These are phyloP conservation scores for Boletus rex-veris DNA, from an alignment of 768 basidiomycete species.

Conservation along the genomic window DNA sequence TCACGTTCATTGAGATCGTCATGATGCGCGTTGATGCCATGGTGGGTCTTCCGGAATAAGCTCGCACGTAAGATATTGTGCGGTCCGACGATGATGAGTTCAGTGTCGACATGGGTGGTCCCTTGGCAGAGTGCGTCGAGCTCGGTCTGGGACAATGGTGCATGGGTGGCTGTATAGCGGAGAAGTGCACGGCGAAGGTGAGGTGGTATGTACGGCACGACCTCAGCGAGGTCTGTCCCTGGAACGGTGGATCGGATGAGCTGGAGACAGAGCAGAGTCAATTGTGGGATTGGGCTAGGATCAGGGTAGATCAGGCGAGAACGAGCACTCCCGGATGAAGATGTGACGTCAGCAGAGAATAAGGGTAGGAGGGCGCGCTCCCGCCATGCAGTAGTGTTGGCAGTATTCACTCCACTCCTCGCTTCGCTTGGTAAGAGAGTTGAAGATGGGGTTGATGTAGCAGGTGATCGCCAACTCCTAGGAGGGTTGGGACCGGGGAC, in stretches of 20 bases:
- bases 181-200: constrained; percentile 60
- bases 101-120: constrained; percentile 56
- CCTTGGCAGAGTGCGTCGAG: constrained; percentile 50
- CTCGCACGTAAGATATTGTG: constrained; percentile 42
- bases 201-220: constrained; percentile 50
- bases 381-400: constrained; percentile 45
- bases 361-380: constrained; percentile 53
- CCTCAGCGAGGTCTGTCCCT: constrained; percentile 42
- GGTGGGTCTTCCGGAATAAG: constrained; percentile 33
- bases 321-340: not conserved
- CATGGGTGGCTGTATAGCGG: constrained; percentile 54
- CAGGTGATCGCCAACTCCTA: constrained; percentile 50
- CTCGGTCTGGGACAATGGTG: constrained; percentile 49
- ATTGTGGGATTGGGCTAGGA: constrained; percentile 39
- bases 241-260: constrained; percentile 40
- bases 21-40: not conserved
- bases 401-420: constrained; percentile 10
- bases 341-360: constrained; percentile 25
- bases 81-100: constrained; percentile 63
- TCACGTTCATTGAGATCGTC: not conserved
- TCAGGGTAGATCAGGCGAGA: constrained; percentile 15
- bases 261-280: constrained; percentile 57
- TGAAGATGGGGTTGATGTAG: constrained; percentile 11
- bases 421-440: constrained; percentile 5
- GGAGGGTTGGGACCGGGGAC: constrained; percentile 52